Conservation (phyloP, 768 basidiomycete genomes). For the Grammothele lineata region DNA sequence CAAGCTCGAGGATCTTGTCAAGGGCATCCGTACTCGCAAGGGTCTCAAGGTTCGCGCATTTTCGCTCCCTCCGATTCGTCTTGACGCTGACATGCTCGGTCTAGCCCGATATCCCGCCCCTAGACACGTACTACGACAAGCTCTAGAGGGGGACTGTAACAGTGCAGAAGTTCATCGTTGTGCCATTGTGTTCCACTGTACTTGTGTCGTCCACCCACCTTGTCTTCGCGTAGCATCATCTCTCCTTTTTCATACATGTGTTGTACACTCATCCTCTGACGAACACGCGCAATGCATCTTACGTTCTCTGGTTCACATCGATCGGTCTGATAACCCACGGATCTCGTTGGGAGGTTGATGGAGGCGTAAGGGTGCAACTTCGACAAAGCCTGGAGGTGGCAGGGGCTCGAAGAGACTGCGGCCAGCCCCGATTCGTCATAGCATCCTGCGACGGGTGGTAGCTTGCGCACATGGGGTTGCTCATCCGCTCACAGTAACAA, state of each 20-base stretch:
- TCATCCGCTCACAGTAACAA: too few species aligned
- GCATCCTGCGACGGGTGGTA: too few species aligned
- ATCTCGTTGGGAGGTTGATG: too few species aligned
- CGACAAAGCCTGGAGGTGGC: not conserved
- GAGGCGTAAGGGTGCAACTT: too few species aligned
- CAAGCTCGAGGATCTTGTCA: slow-evolving; percentile 86
- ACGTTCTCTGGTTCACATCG: too few species aligned
- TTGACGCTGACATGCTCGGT: not conserved
- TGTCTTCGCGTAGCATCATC: slow-evolving; percentile 16
- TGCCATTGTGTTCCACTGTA: slow-evolving; percentile 17
- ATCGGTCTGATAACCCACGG: too few species aligned
- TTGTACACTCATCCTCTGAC: slow-evolving; percentile 15
- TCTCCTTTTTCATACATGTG: slow-evolving; percentile 9
- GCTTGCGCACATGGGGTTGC: too few species aligned
- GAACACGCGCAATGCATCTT: slow-evolving; percentile 4
- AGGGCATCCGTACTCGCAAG: slow-evolving; percentile 82
- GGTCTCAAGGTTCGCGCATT: slow-evolving; percentile 73
- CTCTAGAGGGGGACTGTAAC: slow-evolving; percentile 24
- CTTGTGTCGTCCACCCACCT: slow-evolving; percentile 15
- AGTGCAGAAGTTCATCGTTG: slow-evolving; percentile 20
- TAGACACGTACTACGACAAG: slow-evolving; percentile 95
- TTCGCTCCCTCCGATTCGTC: not conserved
- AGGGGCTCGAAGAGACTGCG: not conserved
- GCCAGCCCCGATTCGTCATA: too few species aligned
- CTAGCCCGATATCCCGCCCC: slow-evolving; percentile 81